Percentiles rank a stretch among this genome's conserved stretches.
Conservation (phyloP, 305 asterid genomes). For the Ilex paraguariensis region DNA sequence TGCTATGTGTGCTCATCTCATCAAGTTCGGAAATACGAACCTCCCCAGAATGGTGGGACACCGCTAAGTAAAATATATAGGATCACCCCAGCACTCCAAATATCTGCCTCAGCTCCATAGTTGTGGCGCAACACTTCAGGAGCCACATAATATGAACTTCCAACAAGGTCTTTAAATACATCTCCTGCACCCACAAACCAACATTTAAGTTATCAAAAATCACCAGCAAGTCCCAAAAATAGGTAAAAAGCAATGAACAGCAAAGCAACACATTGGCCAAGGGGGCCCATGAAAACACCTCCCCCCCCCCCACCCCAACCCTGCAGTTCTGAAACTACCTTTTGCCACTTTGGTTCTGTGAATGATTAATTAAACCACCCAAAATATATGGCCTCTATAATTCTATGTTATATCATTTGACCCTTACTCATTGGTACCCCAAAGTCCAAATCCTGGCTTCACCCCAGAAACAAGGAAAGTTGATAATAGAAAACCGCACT, state of each 20-base stretch:
- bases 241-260: not conserved
- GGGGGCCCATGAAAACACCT: too few species aligned
- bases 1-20: not conserved
- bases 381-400: too few species aligned
- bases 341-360: too few species aligned
- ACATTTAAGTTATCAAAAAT: slow-evolving; percentile 8
- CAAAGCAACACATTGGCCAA: not conserved
- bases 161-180: slow-evolving; percentile 74
- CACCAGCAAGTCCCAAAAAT: not conserved
- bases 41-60: slow-evolving; percentile 98
- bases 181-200: slow-evolving; percentile 52
- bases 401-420: too few species aligned
- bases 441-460: too few species aligned
- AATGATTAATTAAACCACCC: too few species aligned
- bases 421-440: too few species aligned
- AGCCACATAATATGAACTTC: slow-evolving; percentile 92
- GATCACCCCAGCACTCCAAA: slow-evolving; percentile 95
- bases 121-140: slow-evolving; percentile 85
- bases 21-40: slow-evolving; percentile 24
- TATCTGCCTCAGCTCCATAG: slow-evolving; percentile 85
- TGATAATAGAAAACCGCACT: too few species aligned
- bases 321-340: not conserved
- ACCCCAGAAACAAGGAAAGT: too few species aligned
- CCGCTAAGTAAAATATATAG: slow-evolving; percentile 80
- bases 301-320: too few species aligned